Evolutionary conservation across 2,329 filamentous ascomycete genomes (phyloP).

Genomic region (Hypoxylon sp.): DNA sequence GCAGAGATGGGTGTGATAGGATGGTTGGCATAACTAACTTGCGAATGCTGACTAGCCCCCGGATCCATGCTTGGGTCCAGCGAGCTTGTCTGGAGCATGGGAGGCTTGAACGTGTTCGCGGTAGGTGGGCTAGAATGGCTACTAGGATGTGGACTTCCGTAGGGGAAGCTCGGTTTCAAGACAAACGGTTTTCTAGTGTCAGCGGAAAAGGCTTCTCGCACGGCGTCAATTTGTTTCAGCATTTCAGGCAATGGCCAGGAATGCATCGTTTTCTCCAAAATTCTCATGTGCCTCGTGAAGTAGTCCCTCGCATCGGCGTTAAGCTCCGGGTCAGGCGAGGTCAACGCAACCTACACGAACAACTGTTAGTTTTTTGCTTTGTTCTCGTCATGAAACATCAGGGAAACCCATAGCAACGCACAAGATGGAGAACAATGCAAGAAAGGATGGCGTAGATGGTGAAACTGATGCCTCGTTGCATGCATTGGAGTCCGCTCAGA

Average conservation of each 20-base stretch:
- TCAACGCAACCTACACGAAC: slow-evolving; percentile 81
- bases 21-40: slow-evolving; percentile 78
- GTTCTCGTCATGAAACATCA: slow-evolving; percentile 1
- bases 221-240: slow-evolving; percentile 88
- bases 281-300: slow-evolving; percentile 93
- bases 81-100: slow-evolving; percentile 63
- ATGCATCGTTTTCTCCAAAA: slow-evolving; percentile 86
- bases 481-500: slow-evolving; percentile 85
- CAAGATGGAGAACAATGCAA: slow-evolving; percentile 92
- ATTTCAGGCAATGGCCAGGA: slow-evolving; percentile 92
- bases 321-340: slow-evolving; percentile 90
- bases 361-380: slow-evolving; percentile 36
- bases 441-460: slow-evolving; percentile 93
- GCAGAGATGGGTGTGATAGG: slow-evolving; percentile 86
- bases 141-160: slow-evolving; percentile 81
- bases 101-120: slow-evolving; percentile 67
- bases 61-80: slow-evolving; percentile 70
- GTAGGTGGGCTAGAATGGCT: slow-evolving; percentile 75
- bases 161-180: slow-evolving; percentile 88
- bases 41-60: slow-evolving; percentile 65
- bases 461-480: slow-evolving; percentile 95
- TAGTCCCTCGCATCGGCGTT: slow-evolving; percentile 88
- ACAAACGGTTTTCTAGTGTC: slow-evolving; percentile 89
- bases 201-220: slow-evolving; percentile 92
- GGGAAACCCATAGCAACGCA: slow-evolving; percentile 64